phyloP scores from a whole-genome alignment of 2,329 filamentous ascomycete species.

The Fusarium continuum region DNA sequence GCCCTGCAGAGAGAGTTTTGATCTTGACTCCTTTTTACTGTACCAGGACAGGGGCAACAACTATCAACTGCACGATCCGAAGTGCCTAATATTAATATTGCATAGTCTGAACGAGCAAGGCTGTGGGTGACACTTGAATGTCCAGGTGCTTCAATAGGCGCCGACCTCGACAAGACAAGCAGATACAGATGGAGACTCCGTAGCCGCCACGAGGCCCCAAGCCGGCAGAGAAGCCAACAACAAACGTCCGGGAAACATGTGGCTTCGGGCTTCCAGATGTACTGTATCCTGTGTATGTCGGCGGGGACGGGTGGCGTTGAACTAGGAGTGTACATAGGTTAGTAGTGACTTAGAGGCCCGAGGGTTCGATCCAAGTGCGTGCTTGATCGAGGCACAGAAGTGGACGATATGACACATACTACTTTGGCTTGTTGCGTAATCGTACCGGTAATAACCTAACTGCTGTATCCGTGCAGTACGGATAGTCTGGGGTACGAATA shows the following conservation, averaged over 20 bases:
- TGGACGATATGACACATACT: too few species aligned
- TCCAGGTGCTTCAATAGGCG: background rate
- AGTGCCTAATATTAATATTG: background rate
- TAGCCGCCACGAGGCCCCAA: constrained; percentile 11
- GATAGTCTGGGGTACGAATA: constrained; percentile 10
- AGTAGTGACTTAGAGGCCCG: background rate
- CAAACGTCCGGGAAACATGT: constrained; percentile 17
- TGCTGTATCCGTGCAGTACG: too few species aligned
- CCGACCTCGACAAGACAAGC: too few species aligned
- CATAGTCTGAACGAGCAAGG: background rate
- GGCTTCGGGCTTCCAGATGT: background rate
- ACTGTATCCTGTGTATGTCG: too few species aligned
- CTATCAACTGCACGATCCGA: background rate
- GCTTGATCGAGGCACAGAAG: constrained; percentile 31
- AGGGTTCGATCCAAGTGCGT: constrained; percentile 7
- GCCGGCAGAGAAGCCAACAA: background rate
- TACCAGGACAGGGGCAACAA: background rate
- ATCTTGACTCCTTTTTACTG: constrained; percentile 1
- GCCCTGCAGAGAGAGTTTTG: constrained; percentile 11
- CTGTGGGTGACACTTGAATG: background rate
- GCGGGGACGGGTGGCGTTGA: constrained; percentile 28
- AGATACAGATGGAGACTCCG: constrained; percentile 10
- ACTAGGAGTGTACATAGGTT: too few species aligned
- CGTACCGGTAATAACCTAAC: too few species aligned
- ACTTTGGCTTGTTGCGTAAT: constrained; percentile 1